Evolutionary conservation across 768 basidiomycete genomes (phyloP).

Genomic region (Pholiota microspora): DNA sequence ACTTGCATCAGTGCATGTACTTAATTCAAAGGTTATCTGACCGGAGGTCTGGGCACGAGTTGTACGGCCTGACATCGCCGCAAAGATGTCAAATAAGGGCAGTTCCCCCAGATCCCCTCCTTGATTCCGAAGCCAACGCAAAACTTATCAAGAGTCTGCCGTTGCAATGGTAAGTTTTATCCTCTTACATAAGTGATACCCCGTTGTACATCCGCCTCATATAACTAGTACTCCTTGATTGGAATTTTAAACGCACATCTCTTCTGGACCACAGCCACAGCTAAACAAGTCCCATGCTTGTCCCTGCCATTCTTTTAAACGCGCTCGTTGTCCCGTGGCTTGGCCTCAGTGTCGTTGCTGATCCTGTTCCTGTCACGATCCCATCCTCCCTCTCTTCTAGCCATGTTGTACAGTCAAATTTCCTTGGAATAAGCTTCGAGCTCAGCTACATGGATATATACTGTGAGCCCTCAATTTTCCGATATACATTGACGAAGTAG

Average conservation of each 20-base stretch:
- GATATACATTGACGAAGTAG: too few relatives aligned
- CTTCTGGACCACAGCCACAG: background rate
- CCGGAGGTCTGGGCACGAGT: too few relatives aligned
- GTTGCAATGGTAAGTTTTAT: background rate
- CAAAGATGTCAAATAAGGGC: too few relatives aligned
- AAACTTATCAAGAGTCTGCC: background rate
- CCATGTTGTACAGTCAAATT: slow-evolving; percentile 49
- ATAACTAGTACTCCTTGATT: background rate
- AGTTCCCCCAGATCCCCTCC: too few relatives aligned
- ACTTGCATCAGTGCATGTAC: too few relatives aligned
- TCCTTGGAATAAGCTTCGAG: slow-evolving; percentile 65
- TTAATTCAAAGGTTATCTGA: too few relatives aligned
- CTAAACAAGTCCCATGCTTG: background rate
- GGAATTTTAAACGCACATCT: background rate
- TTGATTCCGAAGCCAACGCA: too few relatives aligned
- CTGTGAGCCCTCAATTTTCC: slow-evolving; percentile 31
- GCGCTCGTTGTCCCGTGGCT: slow-evolving; percentile 8
- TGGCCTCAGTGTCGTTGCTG: slow-evolving; percentile 19
- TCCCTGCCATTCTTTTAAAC: slow-evolving; percentile 12
- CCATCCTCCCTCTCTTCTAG: slow-evolving; percentile 31
- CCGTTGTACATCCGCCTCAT: background rate
- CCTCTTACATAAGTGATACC: background rate
- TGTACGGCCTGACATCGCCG: too few relatives aligned
- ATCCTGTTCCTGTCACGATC: slow-evolving; percentile 27
- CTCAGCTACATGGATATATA: slow-evolving; percentile 60